Conservation (phyloP, 345 rosid species). For the Raphanus raphanistrum region DNA sequence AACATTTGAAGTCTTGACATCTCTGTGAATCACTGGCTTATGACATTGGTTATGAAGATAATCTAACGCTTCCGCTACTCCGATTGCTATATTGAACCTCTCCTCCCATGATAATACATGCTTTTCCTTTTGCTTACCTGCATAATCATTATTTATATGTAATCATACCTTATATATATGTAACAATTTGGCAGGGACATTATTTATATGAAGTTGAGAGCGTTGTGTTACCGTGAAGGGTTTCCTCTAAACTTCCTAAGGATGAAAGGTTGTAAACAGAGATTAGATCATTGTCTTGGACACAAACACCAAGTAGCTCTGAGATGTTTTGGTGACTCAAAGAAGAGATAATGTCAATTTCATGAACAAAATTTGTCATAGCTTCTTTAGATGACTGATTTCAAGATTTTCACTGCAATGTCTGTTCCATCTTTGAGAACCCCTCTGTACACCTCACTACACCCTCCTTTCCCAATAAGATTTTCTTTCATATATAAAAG, state of each 20-base stretch:
- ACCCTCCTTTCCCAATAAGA: slow-evolving; percentile 79
- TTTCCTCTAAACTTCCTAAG: slow-evolving; percentile 73
- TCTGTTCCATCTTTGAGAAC: slow-evolving; percentile 57
- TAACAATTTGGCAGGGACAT: background rate
- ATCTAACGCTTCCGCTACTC: slow-evolving; percentile 69
- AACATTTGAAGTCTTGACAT: slow-evolving; percentile 84
- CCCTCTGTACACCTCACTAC: slow-evolving; percentile 70
- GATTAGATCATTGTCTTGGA: slow-evolving; percentile 48
- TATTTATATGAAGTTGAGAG: background rate
- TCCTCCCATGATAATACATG: slow-evolving; percentile 58
- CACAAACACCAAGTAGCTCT: slow-evolving; percentile 64
- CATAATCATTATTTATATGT: background rate
- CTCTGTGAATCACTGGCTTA: slow-evolving; percentile 77
- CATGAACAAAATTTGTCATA: slow-evolving; percentile 57
- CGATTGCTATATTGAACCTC: slow-evolving; percentile 59
- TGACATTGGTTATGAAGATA: slow-evolving; percentile 63
- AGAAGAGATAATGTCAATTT: slow-evolving; percentile 68
- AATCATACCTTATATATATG: background rate
- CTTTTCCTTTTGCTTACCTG: slow-evolving; percentile 19
- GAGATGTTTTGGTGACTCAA: slow-evolving; percentile 58
- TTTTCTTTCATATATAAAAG: slow-evolving; percentile 46
- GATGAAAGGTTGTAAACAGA: slow-evolving; percentile 69
- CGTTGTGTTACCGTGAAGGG: slow-evolving; percentile 54
- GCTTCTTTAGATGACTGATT: slow-evolving; percentile 60
- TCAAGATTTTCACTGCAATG: slow-evolving; percentile 70